Base-by-base conservation (phyloP, 352 stramenopile species). In the Globisporangium ultimum region DNA sequence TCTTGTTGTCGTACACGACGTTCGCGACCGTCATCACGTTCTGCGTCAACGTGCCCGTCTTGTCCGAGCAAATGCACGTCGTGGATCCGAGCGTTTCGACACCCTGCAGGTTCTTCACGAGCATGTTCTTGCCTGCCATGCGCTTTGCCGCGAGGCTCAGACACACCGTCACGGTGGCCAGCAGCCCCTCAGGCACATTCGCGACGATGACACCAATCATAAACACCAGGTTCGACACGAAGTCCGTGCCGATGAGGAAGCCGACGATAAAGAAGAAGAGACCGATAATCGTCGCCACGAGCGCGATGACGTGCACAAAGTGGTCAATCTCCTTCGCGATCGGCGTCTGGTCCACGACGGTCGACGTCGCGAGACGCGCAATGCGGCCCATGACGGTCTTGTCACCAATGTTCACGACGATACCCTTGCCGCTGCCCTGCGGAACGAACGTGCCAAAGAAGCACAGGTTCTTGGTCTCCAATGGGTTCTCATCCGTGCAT, bases 161-260 rank as follows among this genome's bases (percentile, higher is more conserved):
- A 46, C 86, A 97, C 47, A 97, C 86, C 0, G 91, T 98, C 20
- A 98, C 88, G 0, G 91, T 97, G 9, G 89, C 91, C 7, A 97
- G 66, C 7, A 98, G 65, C 0, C 93, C 93, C 68, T 98, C 88
- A 0, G 93, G 93, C 14, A 98, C 90, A 64, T 97, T 97, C n/a
- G 93, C 93, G 2, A 98, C 90, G 53, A 98, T 98, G 58, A 98
- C 97, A 61, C 89, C 92, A 55, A 98, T 98, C 88, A 98, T 97
- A 63, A 97, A 97, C 57, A 97, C 97, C 75, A 96, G 90, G 58
- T 86, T 89, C 8, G 65, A 78, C 32, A 87, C 58, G 38, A 78
- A 70, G 52, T 82, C 68, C 2, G 63, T 71, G 14, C 76, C 78
- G 48, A 87, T 83, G 53, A 71, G 63, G 32, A 88, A 70, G 38